Conservation (phyloP, 1,139 yeast genomes). For the Ogataea hybrid region DNA sequence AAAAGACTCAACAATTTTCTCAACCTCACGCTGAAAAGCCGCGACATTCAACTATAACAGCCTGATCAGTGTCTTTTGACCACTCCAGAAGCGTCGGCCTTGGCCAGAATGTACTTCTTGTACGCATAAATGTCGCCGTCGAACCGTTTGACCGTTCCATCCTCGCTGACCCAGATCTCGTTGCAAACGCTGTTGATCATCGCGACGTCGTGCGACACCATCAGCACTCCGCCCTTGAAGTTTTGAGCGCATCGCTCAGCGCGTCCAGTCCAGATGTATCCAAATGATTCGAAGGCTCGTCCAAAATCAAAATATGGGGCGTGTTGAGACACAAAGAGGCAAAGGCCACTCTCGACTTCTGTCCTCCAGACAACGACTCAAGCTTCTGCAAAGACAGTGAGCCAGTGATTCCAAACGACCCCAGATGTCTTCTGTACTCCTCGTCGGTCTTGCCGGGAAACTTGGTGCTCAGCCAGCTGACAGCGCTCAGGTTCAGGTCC, state of each 20-base stretch:
- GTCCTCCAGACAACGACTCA: slow-evolving; percentile 93
- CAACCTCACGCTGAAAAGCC: slow-evolving; percentile 2
- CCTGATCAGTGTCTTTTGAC: slow-evolving; percentile 67
- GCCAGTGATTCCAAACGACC: slow-evolving; percentile 97
- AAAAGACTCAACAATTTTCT: slow-evolving; percentile 12
- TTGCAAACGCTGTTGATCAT: slow-evolving; percentile 86
- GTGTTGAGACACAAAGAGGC: slow-evolving; percentile 88
- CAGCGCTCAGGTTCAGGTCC: slow-evolving; percentile 88
- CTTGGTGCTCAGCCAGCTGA: slow-evolving; percentile 87
- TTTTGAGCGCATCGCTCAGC: slow-evolving; percentile 81
- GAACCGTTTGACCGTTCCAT: slow-evolving; percentile 74
- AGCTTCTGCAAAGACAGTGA: slow-evolving; percentile 89
- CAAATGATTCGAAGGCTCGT: slow-evolving; percentile 98
- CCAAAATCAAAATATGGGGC: slow-evolving; percentile 91
- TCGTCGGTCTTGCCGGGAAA: slow-evolving; percentile 96
- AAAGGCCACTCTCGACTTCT: slow-evolving; percentile 96
- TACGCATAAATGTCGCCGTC: slow-evolving; percentile 85
- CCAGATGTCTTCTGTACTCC: slow-evolving; percentile 94
- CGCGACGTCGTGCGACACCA: slow-evolving; percentile 97
- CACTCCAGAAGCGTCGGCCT: slow-evolving; percentile 85
- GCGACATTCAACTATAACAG: neutral
- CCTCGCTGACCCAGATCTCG: slow-evolving; percentile 94
- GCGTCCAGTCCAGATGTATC: slow-evolving; percentile 99
- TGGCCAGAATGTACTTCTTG: slow-evolving; percentile 78
- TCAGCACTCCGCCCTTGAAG: slow-evolving; percentile 92